phyloP scores from a whole-genome alignment of 345 rosid genomes.

The Lepidium sativum region DNA sequence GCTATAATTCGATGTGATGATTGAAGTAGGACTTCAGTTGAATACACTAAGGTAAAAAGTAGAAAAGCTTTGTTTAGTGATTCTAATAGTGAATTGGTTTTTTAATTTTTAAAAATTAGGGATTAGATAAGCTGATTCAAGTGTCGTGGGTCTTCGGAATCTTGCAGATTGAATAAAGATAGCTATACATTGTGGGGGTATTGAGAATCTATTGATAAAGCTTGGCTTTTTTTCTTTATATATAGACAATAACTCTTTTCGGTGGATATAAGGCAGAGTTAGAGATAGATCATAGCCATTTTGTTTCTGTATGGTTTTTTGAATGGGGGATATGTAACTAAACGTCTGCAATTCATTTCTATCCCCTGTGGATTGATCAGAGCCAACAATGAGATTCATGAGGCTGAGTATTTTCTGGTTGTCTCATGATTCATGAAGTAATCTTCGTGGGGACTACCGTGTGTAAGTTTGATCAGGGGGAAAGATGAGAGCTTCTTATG shows the following conservation, averaged over 20 bases:
- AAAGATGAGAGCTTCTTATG: background rate
- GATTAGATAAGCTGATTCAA: background rate
- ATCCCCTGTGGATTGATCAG: too few relatives aligned
- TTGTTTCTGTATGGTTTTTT: background rate
- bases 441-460: background rate
- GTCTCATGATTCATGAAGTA: background rate
- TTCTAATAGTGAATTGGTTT: background rate
- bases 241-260: background rate
- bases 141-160: background rate
- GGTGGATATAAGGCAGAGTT: background rate
- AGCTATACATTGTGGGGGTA: background rate
- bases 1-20: background rate
- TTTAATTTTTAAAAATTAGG: background rate
- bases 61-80: background rate
- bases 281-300: background rate
- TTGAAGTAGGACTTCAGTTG: background rate
- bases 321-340: background rate
- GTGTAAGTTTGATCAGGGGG: background rate
- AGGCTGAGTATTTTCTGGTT: background rate
- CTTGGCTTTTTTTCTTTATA: background rate
- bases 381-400: background rate
- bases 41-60: background rate
- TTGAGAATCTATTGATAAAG: background rate
- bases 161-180: background rate
- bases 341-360: too few relatives aligned